Percentiles rank a stretch among this genome's conserved stretches.
Conservation (phyloP, 768 basidiomycete genomes). For the Leccinum olivaceopallidum region DNA sequence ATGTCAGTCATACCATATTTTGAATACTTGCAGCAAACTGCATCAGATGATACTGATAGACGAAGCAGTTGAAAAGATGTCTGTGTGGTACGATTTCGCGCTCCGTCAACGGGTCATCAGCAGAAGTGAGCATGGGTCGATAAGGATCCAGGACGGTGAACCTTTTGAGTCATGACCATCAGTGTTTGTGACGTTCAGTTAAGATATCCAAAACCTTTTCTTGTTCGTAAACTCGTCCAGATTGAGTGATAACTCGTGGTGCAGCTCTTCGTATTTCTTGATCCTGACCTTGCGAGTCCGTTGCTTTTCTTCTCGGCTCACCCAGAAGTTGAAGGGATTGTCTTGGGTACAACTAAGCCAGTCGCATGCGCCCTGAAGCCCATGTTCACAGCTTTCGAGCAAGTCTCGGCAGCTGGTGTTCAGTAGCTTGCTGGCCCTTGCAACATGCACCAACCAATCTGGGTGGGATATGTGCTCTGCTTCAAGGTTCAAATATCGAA, state of each 20-base stretch:
- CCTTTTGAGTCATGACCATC: constrained; percentile 33
- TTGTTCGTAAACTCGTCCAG: constrained; percentile 50
- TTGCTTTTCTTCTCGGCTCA: constrained; percentile 30
- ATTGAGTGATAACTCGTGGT: constrained; percentile 35
- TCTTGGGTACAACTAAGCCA: constrained; percentile 51
- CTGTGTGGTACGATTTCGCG: constrained; percentile 60
- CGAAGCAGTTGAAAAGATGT: constrained; percentile 71
- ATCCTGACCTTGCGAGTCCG: constrained; percentile 36
- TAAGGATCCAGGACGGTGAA: constrained; percentile 61
- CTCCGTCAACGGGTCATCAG: constrained; percentile 26
- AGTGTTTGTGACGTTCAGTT: background rate
- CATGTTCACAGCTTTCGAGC: constrained; percentile 42
- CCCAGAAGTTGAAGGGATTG: constrained; percentile 41
- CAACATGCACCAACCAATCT: constrained; percentile 42
- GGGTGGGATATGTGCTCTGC: constrained; percentile 53
- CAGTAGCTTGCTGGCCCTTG: constrained; percentile 45
- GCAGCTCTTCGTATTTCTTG: constrained; percentile 38
- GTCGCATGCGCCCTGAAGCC: constrained; percentile 40
- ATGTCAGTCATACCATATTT: constrained; percentile 35
- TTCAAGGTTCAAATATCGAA: constrained; percentile 70
- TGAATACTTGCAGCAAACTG: constrained; percentile 35
- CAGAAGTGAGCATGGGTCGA: constrained; percentile 46
- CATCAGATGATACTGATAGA: constrained; percentile 61
- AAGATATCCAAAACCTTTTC: constrained; percentile 43
- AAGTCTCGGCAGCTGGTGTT: constrained; percentile 55